phyloP scores from a whole-genome alignment of 2,329 filamentous ascomycete genomes.

The Plectosphaerella sp. region DNA sequence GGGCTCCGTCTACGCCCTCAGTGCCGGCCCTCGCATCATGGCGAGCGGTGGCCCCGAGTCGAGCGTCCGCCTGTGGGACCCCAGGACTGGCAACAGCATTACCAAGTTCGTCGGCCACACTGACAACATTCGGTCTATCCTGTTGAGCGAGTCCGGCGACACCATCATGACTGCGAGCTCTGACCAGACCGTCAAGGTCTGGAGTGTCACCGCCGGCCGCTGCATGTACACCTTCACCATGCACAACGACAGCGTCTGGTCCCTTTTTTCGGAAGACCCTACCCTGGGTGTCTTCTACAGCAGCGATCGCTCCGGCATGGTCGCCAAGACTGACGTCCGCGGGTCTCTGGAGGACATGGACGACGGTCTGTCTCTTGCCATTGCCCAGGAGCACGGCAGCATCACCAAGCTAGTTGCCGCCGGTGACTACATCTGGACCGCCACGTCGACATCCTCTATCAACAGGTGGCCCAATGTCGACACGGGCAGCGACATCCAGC shows the following conservation, averaged over 20 bases:
- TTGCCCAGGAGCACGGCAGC: slow-evolving; percentile 86
- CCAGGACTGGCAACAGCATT: slow-evolving; percentile 79
- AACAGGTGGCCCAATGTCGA: slow-evolving; percentile 89
- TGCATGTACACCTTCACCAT: slow-evolving; percentile 99
- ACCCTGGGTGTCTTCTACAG: slow-evolving; percentile 90
- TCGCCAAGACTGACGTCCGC: slow-evolving; percentile 94
- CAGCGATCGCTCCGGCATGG: slow-evolving; percentile 82
- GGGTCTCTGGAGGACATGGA: slow-evolving; percentile 65
- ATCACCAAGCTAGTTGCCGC: slow-evolving; percentile 65
- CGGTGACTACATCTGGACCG: slow-evolving; percentile 81
- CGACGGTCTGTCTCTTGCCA: slow-evolving; percentile 83
- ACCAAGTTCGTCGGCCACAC: slow-evolving; percentile 97
- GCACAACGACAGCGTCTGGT: slow-evolving; percentile 99
- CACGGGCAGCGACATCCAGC: slow-evolving; percentile 66
- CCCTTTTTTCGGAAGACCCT: slow-evolving; percentile 83
- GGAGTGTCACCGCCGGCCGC: slow-evolving; percentile 90
- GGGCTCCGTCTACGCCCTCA: slow-evolving; percentile 90
- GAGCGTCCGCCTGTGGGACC: slow-evolving; percentile 88
- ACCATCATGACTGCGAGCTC: slow-evolving; percentile 92
- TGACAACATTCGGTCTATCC: slow-evolving; percentile 85
- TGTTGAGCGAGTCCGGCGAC: slow-evolving; percentile 84
- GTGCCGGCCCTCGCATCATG: slow-evolving; percentile 72
- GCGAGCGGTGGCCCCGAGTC: slow-evolving; percentile 94
- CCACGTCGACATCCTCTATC: slow-evolving; percentile 85
- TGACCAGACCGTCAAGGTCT: slow-evolving; percentile 96